Evolutionary conservation across 2,329 filamentous ascomycete genomes (phyloP).

Genomic region (Lachnellula arida): DNA sequence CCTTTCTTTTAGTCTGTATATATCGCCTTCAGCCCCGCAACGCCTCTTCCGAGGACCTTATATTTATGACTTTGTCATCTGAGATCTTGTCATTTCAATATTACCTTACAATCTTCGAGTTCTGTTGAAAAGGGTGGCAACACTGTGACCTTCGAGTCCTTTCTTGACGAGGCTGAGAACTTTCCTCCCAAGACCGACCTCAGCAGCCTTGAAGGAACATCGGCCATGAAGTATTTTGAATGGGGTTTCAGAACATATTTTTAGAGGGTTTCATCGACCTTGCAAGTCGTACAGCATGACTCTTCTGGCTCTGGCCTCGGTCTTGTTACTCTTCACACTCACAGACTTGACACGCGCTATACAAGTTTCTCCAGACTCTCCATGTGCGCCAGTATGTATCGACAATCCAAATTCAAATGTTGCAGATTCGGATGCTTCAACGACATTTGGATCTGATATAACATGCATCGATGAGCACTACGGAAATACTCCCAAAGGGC

Average conservation of each 20-base stretch:
- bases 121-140: neutral
- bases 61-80: neutral
- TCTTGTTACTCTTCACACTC: conserved; percentile 1
- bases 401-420: conserved; percentile 35
- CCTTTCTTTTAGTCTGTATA: neutral
- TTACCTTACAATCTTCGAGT: neutral
- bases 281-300: conserved; percentile 4
- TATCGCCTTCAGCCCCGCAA: neutral
- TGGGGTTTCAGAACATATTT: conserved; percentile 2
- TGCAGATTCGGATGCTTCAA: conserved; percentile 34
- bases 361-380: conserved; percentile 47
- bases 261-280: neutral
- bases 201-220: neutral
- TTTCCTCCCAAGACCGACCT: neutral
- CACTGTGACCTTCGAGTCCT: neutral
- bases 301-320: neutral
- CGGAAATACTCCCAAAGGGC: conserved; percentile 16
- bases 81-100: neutral
- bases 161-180: neutral
- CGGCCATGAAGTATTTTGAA: neutral
- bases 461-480: conserved; percentile 27
- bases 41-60: neutral
- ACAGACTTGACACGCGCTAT: conserved; percentile 29
- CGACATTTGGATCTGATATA: conserved; percentile 44
- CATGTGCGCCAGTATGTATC: conserved; percentile 45